These are phyloP conservation scores for Beauveria sp. DNA, from an alignment of 2,329 filamentous ascomycete genomes.

Conservation along the genomic window DNA sequence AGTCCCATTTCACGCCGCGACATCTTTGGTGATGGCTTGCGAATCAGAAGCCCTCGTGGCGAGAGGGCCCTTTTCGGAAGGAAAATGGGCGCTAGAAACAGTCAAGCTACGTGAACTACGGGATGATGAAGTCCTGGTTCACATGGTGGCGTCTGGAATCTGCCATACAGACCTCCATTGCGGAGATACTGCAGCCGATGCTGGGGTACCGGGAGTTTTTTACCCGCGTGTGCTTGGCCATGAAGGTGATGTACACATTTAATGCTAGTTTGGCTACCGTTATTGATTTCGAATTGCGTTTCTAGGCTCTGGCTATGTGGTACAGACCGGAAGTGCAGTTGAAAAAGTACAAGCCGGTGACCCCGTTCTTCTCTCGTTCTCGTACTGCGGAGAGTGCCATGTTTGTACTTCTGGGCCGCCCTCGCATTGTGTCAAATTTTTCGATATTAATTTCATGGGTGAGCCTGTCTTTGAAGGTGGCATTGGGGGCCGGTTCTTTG, in stretches of 20 bases:
- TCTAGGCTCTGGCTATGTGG: conserved; percentile 38
- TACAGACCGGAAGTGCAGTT: conserved; percentile 32
- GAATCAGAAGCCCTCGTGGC: conserved; percentile 24
- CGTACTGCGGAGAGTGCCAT: conserved; percentile 33
- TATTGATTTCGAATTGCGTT: background rate
- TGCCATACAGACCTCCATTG: conserved; percentile 48
- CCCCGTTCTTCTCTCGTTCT: conserved; percentile 42
- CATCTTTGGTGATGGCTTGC: conserved; percentile 14
- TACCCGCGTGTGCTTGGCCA: conserved; percentile 38
- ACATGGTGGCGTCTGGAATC: conserved; percentile 45
- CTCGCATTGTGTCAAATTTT: conserved; percentile 42
- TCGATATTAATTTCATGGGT: conserved; percentile 38
- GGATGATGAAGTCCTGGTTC: conserved; percentile 42
- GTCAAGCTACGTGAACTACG: conserved; percentile 21
- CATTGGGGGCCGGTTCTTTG: conserved; percentile 23
- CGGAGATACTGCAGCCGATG: conserved; percentile 23
- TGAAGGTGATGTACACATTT: conserved; percentile 33
- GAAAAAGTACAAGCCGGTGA: conserved; percentile 43
- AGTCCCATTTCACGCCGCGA: background rate
- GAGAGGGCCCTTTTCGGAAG: conserved; percentile 23
- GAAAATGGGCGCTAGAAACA: conserved; percentile 24
- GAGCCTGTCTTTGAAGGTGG: conserved; percentile 15
- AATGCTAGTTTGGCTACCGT: background rate
- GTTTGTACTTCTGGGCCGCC: conserved; percentile 37
- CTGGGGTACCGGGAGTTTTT: conserved; percentile 14